phyloP scores from a whole-genome alignment of 2,329 filamentous ascomycete species.

The Coniochaeta sp. region DNA sequence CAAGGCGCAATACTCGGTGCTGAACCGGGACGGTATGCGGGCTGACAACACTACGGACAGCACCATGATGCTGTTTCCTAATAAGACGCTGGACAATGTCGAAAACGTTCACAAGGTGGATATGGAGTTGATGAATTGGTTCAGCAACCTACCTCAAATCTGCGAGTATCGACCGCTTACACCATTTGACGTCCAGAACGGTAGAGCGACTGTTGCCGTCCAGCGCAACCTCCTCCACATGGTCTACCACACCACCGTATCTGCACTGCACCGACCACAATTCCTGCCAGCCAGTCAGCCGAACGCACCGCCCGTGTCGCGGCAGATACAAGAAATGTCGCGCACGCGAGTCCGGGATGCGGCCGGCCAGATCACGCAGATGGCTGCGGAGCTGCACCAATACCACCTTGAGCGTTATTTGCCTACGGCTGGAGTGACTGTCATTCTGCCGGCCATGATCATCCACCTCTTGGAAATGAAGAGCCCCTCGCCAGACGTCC shows the following conservation, averaged over 20 bases:
- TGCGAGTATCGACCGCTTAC: slow-evolving; percentile 59
- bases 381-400: slow-evolving; percentile 67
- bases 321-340: slow-evolving; percentile 74
- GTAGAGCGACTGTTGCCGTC: slow-evolving; percentile 52
- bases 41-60: slow-evolving; percentile 67
- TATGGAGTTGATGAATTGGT: slow-evolving; percentile 70
- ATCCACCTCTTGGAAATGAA: slow-evolving; percentile 91
- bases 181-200: slow-evolving; percentile 48
- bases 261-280: slow-evolving; percentile 83
- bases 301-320: slow-evolving; percentile 37
- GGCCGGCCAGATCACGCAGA: slow-evolving; percentile 75
- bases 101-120: slow-evolving; percentile 76
- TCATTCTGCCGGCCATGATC: slow-evolving; percentile 84
- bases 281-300: slow-evolving; percentile 66
- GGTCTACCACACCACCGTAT: slow-evolving; percentile 87
- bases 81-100: slow-evolving; percentile 75
- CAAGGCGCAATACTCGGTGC: slow-evolving; percentile 83
- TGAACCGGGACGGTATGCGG: slow-evolving; percentile 75
- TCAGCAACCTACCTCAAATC: slow-evolving; percentile 59
- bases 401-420: slow-evolving; percentile 68
- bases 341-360: slow-evolving; percentile 76
- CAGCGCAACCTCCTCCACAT: slow-evolving; percentile 87
- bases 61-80: slow-evolving; percentile 86
- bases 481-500: slow-evolving; percentile 61
- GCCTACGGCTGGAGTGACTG: slow-evolving; percentile 83